Percentiles rank a stretch among this genome's conserved stretches.
Evolutionary conservation across 371 early-diverging fungal species (phyloP).

Genomic region (Parasitella parasitica): DNA sequence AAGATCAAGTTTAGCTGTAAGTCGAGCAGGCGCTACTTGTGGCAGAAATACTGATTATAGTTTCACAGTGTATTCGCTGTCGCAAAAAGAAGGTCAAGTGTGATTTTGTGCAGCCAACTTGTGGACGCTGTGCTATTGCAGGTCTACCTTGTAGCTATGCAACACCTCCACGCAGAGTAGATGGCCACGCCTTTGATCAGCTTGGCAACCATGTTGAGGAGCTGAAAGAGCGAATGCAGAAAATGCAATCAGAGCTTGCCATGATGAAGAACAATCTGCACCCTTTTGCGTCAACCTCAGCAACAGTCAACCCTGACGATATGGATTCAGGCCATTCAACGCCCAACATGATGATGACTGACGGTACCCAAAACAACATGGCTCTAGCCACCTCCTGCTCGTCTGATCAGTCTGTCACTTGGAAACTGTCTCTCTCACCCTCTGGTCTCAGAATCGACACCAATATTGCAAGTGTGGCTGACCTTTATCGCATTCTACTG

Average conservation of each 20-base stretch:
- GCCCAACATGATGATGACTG: slow-evolving; percentile 1
- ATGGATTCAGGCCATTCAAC: neutral
- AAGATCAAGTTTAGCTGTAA: slow-evolving; percentile 49
- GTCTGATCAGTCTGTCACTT: slow-evolving; percentile 36
- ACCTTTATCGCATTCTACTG: slow-evolving; percentile 44
- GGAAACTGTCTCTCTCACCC: slow-evolving; percentile 51
- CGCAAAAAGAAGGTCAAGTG: slow-evolving; percentile 66
- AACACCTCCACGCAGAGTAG: slow-evolving; percentile 54
- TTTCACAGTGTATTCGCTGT: slow-evolving; percentile 52
- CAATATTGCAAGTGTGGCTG: slow-evolving; percentile 51
- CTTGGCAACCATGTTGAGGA: slow-evolving; percentile 52
- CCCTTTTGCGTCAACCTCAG: slow-evolving; percentile 33
- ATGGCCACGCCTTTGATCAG: slow-evolving; percentile 59
- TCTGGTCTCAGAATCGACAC: slow-evolving; percentile 53
- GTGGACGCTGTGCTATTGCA: slow-evolving; percentile 56
- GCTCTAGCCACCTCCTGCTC: neutral
- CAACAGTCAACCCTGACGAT: slow-evolving; percentile 27
- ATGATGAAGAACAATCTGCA: slow-evolving; percentile 47
- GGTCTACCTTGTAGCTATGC: slow-evolving; percentile 53
- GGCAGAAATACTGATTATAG: neutral
- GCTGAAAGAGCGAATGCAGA: slow-evolving; percentile 49
- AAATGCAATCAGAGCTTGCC: slow-evolving; percentile 47
- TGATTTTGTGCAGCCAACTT: slow-evolving; percentile 64
- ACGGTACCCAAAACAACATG: slow-evolving; percentile 1
- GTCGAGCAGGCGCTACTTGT: neutral